Evolutionary conservation across 208 protist species (phyloP).

Genomic region (Leptomonas seymouri): DNA sequence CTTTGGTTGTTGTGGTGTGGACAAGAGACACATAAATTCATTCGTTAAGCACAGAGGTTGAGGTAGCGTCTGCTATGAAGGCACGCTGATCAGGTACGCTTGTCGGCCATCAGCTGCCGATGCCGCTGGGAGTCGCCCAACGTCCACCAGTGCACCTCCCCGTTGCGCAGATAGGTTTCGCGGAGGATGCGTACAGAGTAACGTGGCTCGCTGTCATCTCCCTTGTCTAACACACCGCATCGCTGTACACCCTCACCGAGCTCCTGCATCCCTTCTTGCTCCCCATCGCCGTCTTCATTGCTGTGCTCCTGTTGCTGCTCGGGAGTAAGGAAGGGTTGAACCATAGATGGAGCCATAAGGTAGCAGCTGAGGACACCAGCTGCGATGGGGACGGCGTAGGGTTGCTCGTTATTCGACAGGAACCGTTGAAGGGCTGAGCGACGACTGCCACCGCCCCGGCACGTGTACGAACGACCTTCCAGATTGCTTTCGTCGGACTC

Average conservation of each 20-base stretch:
- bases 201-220: neutral
- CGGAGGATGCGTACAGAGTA: neutral
- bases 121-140: slow-evolving; percentile 22
- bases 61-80: neutral
- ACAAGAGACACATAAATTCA: too few species aligned
- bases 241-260: too few species aligned
- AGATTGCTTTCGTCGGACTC: neutral
- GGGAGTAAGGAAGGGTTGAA: neutral
- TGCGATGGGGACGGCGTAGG: slow-evolving; percentile 14
- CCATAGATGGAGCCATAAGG: neutral
- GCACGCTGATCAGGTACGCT: neutral
- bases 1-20: too few species aligned
- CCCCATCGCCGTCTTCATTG: neutral
- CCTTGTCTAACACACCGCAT: neutral
- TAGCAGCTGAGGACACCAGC: slow-evolving; percentile 19
- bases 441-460: neutral
- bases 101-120: slow-evolving; percentile 22
- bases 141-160: slow-evolving; percentile 35
- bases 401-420: neutral
- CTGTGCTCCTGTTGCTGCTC: too few species aligned
- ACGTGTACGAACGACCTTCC: neutral
- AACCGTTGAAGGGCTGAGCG: slow-evolving; percentile 6
- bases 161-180: slow-evolving; percentile 17
- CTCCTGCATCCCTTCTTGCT: neutral
- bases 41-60: too few species aligned